A percentile compares a stretch with the other conserved stretches of the same genome.
phyloP scores from a whole-genome alignment of 768 basidiomycete genomes.

The Crepidotus variabilis region DNA sequence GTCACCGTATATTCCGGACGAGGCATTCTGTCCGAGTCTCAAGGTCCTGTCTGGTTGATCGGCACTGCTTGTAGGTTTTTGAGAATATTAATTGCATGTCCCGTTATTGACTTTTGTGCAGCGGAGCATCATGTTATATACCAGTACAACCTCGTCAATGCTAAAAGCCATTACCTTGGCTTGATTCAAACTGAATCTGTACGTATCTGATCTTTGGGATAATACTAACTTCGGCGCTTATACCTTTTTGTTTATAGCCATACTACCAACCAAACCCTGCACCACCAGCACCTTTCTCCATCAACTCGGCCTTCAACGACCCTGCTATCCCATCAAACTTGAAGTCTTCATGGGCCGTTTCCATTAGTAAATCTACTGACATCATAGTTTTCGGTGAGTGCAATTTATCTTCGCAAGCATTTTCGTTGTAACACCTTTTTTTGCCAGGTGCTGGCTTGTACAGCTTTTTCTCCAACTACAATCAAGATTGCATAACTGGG shows the following conservation, averaged over 20 bases:
- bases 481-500: slow-evolving; percentile 40
- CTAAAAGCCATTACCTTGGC: slow-evolving; percentile 66
- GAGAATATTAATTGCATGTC: background rate
- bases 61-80: slow-evolving; percentile 47
- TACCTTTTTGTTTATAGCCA: slow-evolving; percentile 35
- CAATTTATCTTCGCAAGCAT: background rate
- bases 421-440: background rate
- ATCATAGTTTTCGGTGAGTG: slow-evolving; percentile 60
- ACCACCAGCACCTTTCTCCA: slow-evolving; percentile 52
- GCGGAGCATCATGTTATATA: slow-evolving; percentile 73
- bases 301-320: slow-evolving; percentile 46
- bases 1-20: slow-evolving; percentile 62
- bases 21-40: slow-evolving; percentile 70
- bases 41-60: slow-evolving; percentile 79
- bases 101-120: slow-evolving; percentile 10
- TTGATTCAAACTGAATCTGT: slow-evolving; percentile 75
- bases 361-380: slow-evolving; percentile 45
- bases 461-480: slow-evolving; percentile 68
- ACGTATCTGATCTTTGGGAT: slow-evolving; percentile 15
- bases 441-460: slow-evolving; percentile 58
- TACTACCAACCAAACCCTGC: slow-evolving; percentile 64
- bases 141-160: slow-evolving; percentile 63
- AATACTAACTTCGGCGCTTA: background rate
- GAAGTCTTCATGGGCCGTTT: slow-evolving; percentile 50
- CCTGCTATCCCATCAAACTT: slow-evolving; percentile 35